phyloP scores from a whole-genome alignment of 305 asterid species.

The Fraxinus paxiana region DNA sequence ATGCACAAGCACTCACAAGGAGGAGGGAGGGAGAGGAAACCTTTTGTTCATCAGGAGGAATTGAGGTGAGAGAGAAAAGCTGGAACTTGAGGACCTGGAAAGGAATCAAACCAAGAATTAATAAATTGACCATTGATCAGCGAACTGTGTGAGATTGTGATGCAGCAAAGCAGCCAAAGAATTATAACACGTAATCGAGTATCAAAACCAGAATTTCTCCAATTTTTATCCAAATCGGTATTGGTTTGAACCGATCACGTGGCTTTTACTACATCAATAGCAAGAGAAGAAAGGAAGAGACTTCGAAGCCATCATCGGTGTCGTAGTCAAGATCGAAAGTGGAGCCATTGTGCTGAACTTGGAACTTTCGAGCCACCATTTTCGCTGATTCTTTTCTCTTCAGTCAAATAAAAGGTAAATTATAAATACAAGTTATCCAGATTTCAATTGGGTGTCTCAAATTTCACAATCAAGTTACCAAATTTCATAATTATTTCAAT shows the following conservation, averaged over 20 bases:
- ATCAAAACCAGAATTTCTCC: background rate
- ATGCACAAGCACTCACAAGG: background rate
- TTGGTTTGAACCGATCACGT: background rate
- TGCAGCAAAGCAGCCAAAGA: slow-evolving; percentile 13
- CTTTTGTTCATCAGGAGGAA: slow-evolving; percentile 89
- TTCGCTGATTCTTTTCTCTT: slow-evolving; percentile 30
- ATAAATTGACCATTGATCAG: background rate
- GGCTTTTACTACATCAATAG: background rate
- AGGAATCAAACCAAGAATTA: slow-evolving; percentile 16
- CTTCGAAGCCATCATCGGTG: slow-evolving; percentile 83
- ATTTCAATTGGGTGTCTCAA: too few relatives aligned
- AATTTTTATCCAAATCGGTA: background rate
- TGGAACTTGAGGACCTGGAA: slow-evolving; percentile 76
- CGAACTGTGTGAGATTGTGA: background rate
- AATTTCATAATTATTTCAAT: too few relatives aligned
- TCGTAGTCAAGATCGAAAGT: slow-evolving; percentile 77
- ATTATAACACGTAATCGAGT: background rate
- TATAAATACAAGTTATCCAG: too few relatives aligned
- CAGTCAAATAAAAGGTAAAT: too few relatives aligned
- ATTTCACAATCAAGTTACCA: too few relatives aligned
- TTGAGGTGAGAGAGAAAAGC: slow-evolving; percentile 79
- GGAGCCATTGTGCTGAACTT: slow-evolving; percentile 52
- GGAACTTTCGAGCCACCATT: slow-evolving; percentile 76
- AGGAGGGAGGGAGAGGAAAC: slow-evolving; percentile 21
- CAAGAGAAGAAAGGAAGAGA: slow-evolving; percentile 26